Conservation (phyloP, 768 basidiomycete genomes). For the Sporobolomyces phaffii region DNA sequence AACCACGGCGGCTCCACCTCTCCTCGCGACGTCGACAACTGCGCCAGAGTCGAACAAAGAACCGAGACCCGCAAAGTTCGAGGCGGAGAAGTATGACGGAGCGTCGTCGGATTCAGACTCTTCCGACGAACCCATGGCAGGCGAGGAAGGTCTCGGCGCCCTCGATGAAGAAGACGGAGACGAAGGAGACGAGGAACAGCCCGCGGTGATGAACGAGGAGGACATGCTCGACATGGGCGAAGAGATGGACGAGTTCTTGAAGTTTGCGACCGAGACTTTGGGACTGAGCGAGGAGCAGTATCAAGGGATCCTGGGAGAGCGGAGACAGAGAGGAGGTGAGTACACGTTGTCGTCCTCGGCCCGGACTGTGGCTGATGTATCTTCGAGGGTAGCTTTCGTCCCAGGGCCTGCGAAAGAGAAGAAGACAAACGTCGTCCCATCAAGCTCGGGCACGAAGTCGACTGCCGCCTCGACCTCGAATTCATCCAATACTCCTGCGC, state of each 20-base stretch:
- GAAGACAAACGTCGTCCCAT: conserved; percentile 32
- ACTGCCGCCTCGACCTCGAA: neutral
- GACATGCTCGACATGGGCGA: conserved; percentile 84
- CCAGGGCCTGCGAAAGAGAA: conserved; percentile 31
- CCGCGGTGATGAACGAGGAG: conserved; percentile 60
- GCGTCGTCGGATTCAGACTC: conserved; percentile 70
- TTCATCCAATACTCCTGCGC: neutral
- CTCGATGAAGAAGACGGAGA: conserved; percentile 66
- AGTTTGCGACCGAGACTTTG: conserved; percentile 84
- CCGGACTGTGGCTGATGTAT: no score
- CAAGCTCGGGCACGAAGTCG: neutral
- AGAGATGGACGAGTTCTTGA: conserved; percentile 89
- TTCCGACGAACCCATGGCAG: conserved; percentile 19
- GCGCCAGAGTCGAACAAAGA: neutral
- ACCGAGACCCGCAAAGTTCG: conserved; percentile 52
- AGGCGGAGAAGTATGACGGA: conserved; percentile 81
- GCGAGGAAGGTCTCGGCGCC: conserved; percentile 52
- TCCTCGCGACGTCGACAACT: no score
- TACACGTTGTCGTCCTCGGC: neutral
- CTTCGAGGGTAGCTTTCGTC: conserved; percentile 44
- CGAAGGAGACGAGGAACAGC: conserved; percentile 59
- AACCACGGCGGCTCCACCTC: no score
- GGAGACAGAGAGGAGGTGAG: conserved; percentile 71
- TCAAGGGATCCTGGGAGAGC: conserved; percentile 73
- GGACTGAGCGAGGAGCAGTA: conserved; percentile 87